Percentiles rank a stretch among this genome's conserved stretches.
phyloP scores from a whole-genome alignment of 2,329 filamentous ascomycete species.

The Xylaria sp. region DNA sequence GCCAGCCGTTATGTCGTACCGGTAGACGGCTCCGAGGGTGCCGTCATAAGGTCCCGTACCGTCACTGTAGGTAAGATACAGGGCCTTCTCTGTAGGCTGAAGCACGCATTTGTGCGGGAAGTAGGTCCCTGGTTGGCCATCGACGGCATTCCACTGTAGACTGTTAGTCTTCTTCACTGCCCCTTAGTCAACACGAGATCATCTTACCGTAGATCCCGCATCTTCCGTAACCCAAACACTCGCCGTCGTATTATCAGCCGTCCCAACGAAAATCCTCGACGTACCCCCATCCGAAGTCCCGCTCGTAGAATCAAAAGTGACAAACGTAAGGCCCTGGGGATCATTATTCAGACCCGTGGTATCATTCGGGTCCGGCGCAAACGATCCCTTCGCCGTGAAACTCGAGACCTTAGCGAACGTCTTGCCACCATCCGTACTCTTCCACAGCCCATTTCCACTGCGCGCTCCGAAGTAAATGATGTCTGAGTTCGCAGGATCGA shows the following conservation, averaged over 20 bases:
- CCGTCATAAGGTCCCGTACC: constrained; percentile 55
- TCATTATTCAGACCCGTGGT: constrained; percentile 42
- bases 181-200: neutral
- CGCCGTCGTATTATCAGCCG: constrained; percentile 46
- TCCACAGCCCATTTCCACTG: constrained; percentile 55
- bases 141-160: constrained; percentile 41
- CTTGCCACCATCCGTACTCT: constrained; percentile 50
- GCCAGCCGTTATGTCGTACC: constrained; percentile 45
- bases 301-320: constrained; percentile 53
- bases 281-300: constrained; percentile 41
- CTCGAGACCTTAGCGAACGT: constrained; percentile 48
- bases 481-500: constrained; percentile 52
- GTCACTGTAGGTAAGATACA: constrained; percentile 52
- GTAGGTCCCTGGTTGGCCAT: constrained; percentile 44
- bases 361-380: constrained; percentile 41
- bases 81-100: constrained; percentile 44
- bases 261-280: constrained; percentile 52
- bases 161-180: constrained; percentile 1
- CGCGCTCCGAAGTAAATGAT: constrained; percentile 55
- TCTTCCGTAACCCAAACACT: constrained; percentile 51
- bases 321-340: constrained; percentile 44
- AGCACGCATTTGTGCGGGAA: constrained; percentile 52
- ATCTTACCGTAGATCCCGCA: constrained; percentile 40
- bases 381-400: constrained; percentile 49
- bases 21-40: constrained; percentile 46